Percentiles rank a stretch among this genome's conserved stretches.
Evolutionary conservation across 2,329 filamentous ascomycete genomes (phyloP).

Genomic region (Penicillium sp.): DNA sequence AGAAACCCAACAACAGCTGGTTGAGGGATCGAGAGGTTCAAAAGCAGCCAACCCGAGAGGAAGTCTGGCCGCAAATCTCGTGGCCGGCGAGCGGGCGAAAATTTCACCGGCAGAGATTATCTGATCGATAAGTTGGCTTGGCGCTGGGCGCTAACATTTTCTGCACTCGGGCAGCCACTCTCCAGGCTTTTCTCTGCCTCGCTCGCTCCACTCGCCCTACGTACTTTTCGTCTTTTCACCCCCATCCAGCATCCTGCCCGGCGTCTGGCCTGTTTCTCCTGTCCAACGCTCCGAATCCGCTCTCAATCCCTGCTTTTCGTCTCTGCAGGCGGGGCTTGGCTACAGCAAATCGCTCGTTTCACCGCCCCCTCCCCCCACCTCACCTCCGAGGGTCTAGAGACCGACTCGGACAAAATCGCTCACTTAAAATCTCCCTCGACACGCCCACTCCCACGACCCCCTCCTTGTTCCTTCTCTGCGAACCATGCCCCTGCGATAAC

Average conservation of each 20-base stretch:
- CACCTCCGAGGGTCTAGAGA: background rate
- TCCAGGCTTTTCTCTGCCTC: background rate
- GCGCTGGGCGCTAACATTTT: slow-evolving; percentile 19
- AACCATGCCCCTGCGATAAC: slow-evolving; percentile 27
- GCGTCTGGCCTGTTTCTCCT: background rate
- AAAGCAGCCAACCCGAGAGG: background rate
- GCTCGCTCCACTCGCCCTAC: slow-evolving; percentile 17
- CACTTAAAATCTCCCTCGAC: slow-evolving; percentile 15
- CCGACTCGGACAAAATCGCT: slow-evolving; percentile 22
- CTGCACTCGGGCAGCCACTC: slow-evolving; percentile 15
- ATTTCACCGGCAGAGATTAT: slow-evolving; percentile 32
- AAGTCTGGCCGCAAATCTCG: background rate
- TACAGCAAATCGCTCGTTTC: slow-evolving; percentile 9
- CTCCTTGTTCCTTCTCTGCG: slow-evolving; percentile 3
- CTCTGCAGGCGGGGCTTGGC: slow-evolving; percentile 13
- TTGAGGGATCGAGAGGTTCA: background rate
- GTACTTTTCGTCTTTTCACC: slow-evolving; percentile 4
- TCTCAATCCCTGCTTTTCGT: background rate
- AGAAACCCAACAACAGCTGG: background rate
- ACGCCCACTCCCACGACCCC: slow-evolving; percentile 1
- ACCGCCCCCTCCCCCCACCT: slow-evolving; percentile 2
- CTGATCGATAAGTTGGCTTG: slow-evolving; percentile 48
- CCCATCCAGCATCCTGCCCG: slow-evolving; percentile 4
- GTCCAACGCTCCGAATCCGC: background rate
- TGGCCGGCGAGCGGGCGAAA: slow-evolving; percentile 10